Evolutionary conservation across 352 stramenopile genomes (phyloP).

Genomic region (Pythium brachiatum): DNA sequence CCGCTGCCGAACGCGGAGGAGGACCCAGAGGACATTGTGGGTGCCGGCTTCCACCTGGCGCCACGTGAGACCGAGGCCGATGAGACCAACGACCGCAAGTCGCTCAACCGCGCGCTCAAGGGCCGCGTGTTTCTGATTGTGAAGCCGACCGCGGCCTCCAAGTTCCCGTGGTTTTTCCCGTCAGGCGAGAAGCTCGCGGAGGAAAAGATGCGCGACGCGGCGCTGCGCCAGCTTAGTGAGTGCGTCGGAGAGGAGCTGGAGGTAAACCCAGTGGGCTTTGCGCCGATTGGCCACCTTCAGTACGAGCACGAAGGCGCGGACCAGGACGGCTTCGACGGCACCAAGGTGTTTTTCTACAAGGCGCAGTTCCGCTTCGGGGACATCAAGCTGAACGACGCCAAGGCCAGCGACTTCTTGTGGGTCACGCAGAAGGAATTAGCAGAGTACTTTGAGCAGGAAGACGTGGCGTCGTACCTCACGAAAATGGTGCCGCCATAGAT

Average conservation of each 20-base stretch:
- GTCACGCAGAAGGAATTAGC: slow-evolving; percentile 70
- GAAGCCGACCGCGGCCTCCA: slow-evolving; percentile 42
- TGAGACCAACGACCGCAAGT: slow-evolving; percentile 78
- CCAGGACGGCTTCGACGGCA: slow-evolving; percentile 55
- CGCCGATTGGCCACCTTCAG: slow-evolving; percentile 73
- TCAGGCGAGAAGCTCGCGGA: slow-evolving; percentile 48
- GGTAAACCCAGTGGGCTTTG: slow-evolving; percentile 59
- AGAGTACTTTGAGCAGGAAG: slow-evolving; percentile 70
- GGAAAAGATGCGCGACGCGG: slow-evolving; percentile 83
- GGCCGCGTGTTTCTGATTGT: slow-evolving; percentile 77
- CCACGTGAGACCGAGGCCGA: slow-evolving; percentile 80
- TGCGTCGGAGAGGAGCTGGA: slow-evolving; percentile 46
- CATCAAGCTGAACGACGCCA: slow-evolving; percentile 52
- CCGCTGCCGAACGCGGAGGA: slow-evolving; percentile 56
- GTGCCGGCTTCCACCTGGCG: slow-evolving; percentile 71
- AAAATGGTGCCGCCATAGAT: slow-evolving; percentile 76
- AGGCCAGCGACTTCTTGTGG: slow-evolving; percentile 78
- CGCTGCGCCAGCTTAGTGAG: slow-evolving; percentile 54
- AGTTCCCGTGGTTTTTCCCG: slow-evolving; percentile 83
- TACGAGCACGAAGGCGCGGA: slow-evolving; percentile 53
- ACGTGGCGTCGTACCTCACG: slow-evolving; percentile 65
- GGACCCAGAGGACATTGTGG: slow-evolving; percentile 67
- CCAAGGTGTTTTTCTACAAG: slow-evolving; percentile 89
- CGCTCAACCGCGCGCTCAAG: slow-evolving; percentile 80
- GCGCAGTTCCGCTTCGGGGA: slow-evolving; percentile 61